A percentile compares a stretch with the other conserved stretches of the same genome.
phyloP scores from a whole-genome alignment of 345 rosid genomes.

The Salix arbutifolia region DNA sequence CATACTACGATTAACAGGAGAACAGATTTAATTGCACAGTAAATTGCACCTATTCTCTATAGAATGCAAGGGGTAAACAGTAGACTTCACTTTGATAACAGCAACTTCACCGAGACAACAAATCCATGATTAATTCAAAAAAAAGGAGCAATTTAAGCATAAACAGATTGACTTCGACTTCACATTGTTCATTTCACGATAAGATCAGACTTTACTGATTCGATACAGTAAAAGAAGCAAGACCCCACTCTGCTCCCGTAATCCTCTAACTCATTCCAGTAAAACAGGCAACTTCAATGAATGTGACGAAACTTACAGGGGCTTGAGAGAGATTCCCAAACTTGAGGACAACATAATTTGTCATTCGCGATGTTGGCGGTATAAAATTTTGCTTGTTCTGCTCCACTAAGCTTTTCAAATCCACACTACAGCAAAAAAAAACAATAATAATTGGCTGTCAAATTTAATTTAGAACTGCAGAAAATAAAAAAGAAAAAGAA shows the following conservation, averaged over 20 bases:
- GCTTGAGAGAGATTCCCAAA: slow-evolving; percentile 58
- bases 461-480: not conserved
- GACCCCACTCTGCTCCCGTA: not conserved
- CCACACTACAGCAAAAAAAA: slow-evolving; percentile 52
- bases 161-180: not conserved
- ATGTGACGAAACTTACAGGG: slow-evolving; percentile 42
- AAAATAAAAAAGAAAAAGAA: not conserved
- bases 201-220: not conserved
- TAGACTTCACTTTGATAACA: not conserved
- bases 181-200: not conserved
- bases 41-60: not conserved
- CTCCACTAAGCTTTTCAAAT: slow-evolving; percentile 79
- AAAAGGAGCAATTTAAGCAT: not conserved
- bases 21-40: not conserved
- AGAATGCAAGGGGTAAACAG: not conserved
- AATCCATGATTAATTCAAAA: not conserved
- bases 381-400: slow-evolving; percentile 76
- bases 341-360: slow-evolving; percentile 76
- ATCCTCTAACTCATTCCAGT: not conserved
- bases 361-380: slow-evolving; percentile 84
- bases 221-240: too few relatives aligned
- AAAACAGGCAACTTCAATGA: not conserved
- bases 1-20: not conserved
- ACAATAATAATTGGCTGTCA: slow-evolving; percentile 6
- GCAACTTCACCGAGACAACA: not conserved